phyloP scores from a whole-genome alignment of 352 stramenopile genomes.

The Hyaloperonospora brassicae region DNA sequence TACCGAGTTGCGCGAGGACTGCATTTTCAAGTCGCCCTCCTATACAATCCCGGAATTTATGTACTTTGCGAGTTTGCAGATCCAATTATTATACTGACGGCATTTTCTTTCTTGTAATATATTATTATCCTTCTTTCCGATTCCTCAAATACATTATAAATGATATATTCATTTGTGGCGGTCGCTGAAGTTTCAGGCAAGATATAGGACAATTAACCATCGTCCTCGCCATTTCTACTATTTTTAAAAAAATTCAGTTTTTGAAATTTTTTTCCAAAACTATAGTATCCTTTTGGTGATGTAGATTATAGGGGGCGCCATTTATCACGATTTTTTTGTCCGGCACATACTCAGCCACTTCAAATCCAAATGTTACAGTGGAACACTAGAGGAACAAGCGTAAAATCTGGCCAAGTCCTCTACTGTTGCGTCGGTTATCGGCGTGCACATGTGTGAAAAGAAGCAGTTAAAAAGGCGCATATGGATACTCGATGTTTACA shows the following conservation, averaged over 20 bases:
- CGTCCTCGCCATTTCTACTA: neutral
- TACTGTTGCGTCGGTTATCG: neutral
- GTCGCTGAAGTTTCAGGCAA: neutral
- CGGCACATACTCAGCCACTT: neutral
- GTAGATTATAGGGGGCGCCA: neutral
- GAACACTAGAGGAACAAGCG: neutral
- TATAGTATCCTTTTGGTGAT: neutral
- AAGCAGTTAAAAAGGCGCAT: neutral
- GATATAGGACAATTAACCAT: neutral
- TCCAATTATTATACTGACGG: neutral
- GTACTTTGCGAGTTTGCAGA: neutral
- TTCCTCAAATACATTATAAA: neutral
- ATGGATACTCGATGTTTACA: neutral
- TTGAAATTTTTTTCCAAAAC: neutral
- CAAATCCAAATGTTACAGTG: neutral
- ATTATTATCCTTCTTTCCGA: neutral
- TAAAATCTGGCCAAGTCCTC: neutral
- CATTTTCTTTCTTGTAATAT: neutral
- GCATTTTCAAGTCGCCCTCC: neutral
- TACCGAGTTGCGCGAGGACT: neutral
- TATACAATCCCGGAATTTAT: neutral
- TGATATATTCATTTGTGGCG: neutral
- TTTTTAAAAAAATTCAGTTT: neutral
- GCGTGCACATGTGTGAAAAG: neutral
- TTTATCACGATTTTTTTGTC: neutral